Evolutionary conservation across 352 stramenopile species (phyloP).

Genomic region (Peronosclerospora sorghi): DNA sequence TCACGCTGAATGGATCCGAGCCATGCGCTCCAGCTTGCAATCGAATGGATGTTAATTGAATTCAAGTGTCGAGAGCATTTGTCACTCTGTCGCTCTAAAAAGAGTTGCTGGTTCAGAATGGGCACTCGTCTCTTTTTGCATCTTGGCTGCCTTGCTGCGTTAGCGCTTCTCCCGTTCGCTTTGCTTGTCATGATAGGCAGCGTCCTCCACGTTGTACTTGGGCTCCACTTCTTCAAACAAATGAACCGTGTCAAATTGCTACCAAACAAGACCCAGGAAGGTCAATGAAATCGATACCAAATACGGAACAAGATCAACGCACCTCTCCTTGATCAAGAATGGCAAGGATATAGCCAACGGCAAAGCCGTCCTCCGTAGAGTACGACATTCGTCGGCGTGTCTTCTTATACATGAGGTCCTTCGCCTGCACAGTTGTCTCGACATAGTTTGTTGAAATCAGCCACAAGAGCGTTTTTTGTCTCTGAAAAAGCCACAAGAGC

Average conservation of each 20-base stretch:
- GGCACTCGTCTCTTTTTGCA: constrained; percentile 75
- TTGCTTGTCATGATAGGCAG: constrained; percentile 76
- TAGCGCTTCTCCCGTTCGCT: constrained; percentile 68
- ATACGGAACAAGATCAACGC: neutral
- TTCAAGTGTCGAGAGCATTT: too few relatives aligned
- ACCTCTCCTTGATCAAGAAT: constrained; percentile 85
- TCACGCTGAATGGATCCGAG: too few relatives aligned
- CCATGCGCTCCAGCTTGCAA: too few relatives aligned
- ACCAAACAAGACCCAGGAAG: neutral
- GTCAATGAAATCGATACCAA: neutral
- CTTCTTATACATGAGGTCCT: constrained; percentile 94
- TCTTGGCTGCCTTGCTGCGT: constrained; percentile 56
- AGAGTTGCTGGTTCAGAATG: too few relatives aligned
- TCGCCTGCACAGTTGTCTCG: constrained; percentile 82
- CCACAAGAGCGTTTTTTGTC: too few relatives aligned
- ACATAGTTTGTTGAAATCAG: too few relatives aligned
- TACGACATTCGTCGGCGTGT: constrained; percentile 88
- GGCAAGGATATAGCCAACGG: constrained; percentile 89
- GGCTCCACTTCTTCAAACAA: constrained; percentile 85
- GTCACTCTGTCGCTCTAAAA: too few relatives aligned
- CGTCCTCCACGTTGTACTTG: constrained; percentile 82
- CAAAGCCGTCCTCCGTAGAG: constrained; percentile 93
- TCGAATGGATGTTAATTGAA: too few relatives aligned
- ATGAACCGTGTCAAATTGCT: constrained; percentile 83
- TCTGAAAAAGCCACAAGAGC: too few relatives aligned